Percentiles rank a stretch among this genome's conserved stretches.
Evolutionary conservation across 805 yeast species (phyloP).

Genomic region (Myxozyma lipomycoides): DNA sequence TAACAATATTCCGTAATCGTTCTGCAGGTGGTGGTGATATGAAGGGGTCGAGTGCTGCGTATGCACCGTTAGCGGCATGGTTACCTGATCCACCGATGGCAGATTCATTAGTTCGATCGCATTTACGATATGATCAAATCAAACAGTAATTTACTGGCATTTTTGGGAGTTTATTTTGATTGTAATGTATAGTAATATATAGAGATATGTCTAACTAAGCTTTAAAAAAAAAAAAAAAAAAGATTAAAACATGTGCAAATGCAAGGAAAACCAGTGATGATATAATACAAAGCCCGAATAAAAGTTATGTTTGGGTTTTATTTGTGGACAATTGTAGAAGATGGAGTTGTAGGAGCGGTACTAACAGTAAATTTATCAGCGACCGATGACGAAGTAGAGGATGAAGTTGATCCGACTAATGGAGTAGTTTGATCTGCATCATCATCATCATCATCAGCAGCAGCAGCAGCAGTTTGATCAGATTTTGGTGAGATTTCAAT

Average conservation of each 20-base stretch:
- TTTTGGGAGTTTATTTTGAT: not conserved
- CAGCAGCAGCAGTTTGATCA: not conserved
- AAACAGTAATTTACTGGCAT: too few relatives aligned
- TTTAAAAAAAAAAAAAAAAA: too few relatives aligned
- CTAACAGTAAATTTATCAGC: not conserved
- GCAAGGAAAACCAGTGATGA: too few relatives aligned
- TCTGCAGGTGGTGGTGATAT: constrained; percentile 32
- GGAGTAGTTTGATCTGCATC: constrained; percentile 1
- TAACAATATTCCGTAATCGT: constrained; percentile 30
- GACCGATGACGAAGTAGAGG: not conserved
- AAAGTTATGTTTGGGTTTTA: not conserved
- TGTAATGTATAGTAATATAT: not conserved
- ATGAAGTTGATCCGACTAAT: not conserved
- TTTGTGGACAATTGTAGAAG: not conserved
- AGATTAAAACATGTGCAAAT: too few relatives aligned
- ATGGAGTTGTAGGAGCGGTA: not conserved
- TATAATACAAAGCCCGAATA: not conserved
- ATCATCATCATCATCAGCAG: constrained; percentile 1
- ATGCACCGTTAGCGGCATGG: constrained; percentile 28
- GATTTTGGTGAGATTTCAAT: constrained; percentile 21
- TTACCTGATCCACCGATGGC: constrained; percentile 11
- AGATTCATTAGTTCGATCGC: constrained; percentile 1
- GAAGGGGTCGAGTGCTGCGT: constrained; percentile 40
- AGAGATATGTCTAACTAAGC: not conserved
- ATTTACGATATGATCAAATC: not conserved